phyloP scores from a whole-genome alignment of 176 grass and related monocot species.

The Oryza longistaminata region DNA sequence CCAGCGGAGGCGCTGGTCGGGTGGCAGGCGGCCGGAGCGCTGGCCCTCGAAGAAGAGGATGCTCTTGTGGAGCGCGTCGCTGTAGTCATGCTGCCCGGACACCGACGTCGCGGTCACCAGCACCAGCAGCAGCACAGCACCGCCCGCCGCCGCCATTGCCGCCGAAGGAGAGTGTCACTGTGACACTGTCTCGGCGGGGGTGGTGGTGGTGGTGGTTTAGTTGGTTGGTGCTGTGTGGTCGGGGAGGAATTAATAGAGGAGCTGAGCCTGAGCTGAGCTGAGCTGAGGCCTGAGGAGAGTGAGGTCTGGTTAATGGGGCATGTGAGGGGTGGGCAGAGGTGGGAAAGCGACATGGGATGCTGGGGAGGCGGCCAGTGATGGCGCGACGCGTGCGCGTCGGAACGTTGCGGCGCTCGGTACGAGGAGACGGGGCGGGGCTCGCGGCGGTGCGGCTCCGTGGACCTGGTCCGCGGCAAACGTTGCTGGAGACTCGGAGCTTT shows the following conservation, averaged over 20 bases:
- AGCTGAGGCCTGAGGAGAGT: too few species aligned
- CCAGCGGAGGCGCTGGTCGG: slow-evolving; percentile 64
- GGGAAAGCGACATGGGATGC: slow-evolving; percentile 43
- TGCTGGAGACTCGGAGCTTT: not conserved
- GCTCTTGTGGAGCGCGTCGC: slow-evolving; percentile 78
- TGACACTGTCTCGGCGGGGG: not conserved
- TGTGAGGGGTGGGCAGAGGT: slow-evolving; percentile 33
- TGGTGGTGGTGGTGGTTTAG: slow-evolving; percentile 22
- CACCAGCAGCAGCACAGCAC: too few species aligned
- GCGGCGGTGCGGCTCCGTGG: not conserved
- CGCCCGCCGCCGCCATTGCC: not conserved
- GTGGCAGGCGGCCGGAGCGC: slow-evolving; percentile 62
- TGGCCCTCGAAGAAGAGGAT: slow-evolving; percentile 94
- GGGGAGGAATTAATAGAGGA: slow-evolving; percentile 22
- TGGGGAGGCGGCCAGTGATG: not conserved
- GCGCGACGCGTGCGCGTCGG: slow-evolving; percentile 1
- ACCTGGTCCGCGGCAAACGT: slow-evolving; percentile 21
- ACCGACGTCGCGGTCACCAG: not conserved
- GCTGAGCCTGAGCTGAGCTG: too few species aligned
- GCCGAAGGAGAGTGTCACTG: not conserved
- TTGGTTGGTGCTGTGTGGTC: slow-evolving; percentile 33
- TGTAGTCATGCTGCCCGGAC: slow-evolving; percentile 59
- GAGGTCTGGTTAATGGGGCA: slow-evolving; percentile 15
- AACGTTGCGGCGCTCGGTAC: slow-evolving; percentile 23
- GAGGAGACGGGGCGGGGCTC: not conserved